Percentiles rank a stretch among this genome's conserved stretches.
Evolutionary conservation across 192 early-diverging fungal genomes (phyloP).

Genomic region (Coemansia sp.): DNA sequence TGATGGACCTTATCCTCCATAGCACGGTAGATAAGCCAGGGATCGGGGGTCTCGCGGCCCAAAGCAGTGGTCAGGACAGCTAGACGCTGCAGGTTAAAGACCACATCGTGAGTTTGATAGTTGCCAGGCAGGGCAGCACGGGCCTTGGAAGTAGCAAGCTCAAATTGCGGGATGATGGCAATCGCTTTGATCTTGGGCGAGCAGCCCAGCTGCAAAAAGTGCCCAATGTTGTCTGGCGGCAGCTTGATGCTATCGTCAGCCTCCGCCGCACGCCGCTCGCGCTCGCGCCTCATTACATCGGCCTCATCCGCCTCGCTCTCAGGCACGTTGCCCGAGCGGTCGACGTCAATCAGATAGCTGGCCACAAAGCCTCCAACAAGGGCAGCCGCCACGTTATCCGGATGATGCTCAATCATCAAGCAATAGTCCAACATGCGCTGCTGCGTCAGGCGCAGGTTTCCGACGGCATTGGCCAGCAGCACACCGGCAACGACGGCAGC

Average conservation of each 20-base stretch:
- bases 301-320: slow-evolving; percentile 25
- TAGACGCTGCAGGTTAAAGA: slow-evolving; percentile 90
- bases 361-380: slow-evolving; percentile 94
- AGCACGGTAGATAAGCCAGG: slow-evolving; percentile 79
- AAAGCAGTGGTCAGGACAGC: slow-evolving; percentile 87
- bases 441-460: slow-evolving; percentile 60
- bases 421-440: slow-evolving; percentile 89
- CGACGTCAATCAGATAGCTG: slow-evolving; percentile 67
- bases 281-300: slow-evolving; percentile 7
- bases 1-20: slow-evolving; percentile 99
- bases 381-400: slow-evolving; percentile 94
- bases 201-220: slow-evolving; percentile 67
- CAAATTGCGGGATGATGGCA: slow-evolving; percentile 84
- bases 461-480: slow-evolving; percentile 72
- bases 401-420: slow-evolving; percentile 92
- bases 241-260: slow-evolving; percentile 11
- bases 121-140: slow-evolving; percentile 74
- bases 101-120: slow-evolving; percentile 80
- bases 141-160: slow-evolving; percentile 89
- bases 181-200: slow-evolving; percentile 67
- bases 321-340: slow-evolving; percentile 30
- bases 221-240: slow-evolving; percentile 65
- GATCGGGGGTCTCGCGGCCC: slow-evolving; percentile 64
- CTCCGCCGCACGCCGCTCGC: slow-evolving; percentile 18
- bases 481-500: slow-evolving; percentile 95